Evolutionary conservation across 495 filamentous ascomycete species (phyloP), one percentile per base, ranked within the genome.

Genomic region (Aspergillus sclerotioniger): DNA sequence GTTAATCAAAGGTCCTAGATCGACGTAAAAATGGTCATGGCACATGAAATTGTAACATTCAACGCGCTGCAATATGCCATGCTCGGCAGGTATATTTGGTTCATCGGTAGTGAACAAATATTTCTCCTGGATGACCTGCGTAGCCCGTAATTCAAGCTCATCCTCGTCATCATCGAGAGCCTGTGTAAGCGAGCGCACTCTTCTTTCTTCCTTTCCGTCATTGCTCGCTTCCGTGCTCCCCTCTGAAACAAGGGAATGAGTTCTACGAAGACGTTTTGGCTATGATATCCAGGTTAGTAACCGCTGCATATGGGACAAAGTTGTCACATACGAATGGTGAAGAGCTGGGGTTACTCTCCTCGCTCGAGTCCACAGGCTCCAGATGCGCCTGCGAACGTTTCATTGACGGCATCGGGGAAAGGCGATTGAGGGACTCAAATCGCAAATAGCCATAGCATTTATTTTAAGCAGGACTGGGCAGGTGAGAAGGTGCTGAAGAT

Each of bases 31-130:
- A 57, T 85, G 85, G 16, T 80, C 74, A 66, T 99, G 94, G 65
- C 93, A 97, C 94, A 98, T 96, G 69, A 96, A 96, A 67, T 96
- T 97, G 57, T 86, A 84, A 70, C 90, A 95, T 50, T 83, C 87
- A 33, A 97, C 87, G 53, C 84, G 83, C 71, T 94, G 85, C 32
- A 96, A 84, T 48, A 96, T 90, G 7, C 87, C 90, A 68, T 88
- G 86, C n/a, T 96, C 89, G 4, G 91, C 87, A 8, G 90, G 80
- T 3, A 81, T 75, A 62, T 95, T 96, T 8, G 87, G 79, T 49
- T 85, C 82, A 76, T 75, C 58, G 70, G 67, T 58, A 63, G 73
- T 3, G 72, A 81, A 70, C 8, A 73, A 70, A 17, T 82, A 82
- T 66, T 85, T 84, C 35, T 78, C 70, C n/a, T 79, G 76, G 6